Conservation (phyloP, 148 eudicot genomes). For the Rhododendron ferrugineum region DNA sequence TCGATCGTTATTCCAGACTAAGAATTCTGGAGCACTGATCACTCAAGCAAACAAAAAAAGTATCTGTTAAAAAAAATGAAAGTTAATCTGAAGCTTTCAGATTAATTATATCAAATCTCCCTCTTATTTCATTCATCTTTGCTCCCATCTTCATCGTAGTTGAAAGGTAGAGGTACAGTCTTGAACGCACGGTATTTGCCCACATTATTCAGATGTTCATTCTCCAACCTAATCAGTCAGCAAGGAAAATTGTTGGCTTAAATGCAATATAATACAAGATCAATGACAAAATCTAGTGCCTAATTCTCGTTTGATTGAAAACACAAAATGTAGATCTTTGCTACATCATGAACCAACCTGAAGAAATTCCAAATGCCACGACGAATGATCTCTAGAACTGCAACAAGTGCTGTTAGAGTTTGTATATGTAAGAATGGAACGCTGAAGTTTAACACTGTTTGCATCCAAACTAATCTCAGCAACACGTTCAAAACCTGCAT, state of each 20-base stretch:
- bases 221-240: constrained; percentile 5
- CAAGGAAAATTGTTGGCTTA: neutral
- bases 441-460: constrained; percentile 53
- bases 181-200: neutral
- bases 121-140: neutral
- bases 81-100: too few species aligned
- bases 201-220: neutral
- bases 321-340: neutral
- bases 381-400: constrained; percentile 71
- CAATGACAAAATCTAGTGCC: neutral
- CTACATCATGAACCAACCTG: constrained; percentile 45
- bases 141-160: neutral
- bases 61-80: too few species aligned
- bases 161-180: neutral
- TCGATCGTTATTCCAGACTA: too few species aligned
- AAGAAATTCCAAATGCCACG: constrained; percentile 94
- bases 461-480: constrained; percentile 81
- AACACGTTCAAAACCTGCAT: constrained; percentile 54
- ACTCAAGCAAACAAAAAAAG: too few species aligned
- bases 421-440: constrained; percentile 36
- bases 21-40: too few species aligned
- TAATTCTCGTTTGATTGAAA: neutral
- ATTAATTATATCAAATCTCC: too few species aligned
- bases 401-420: constrained; percentile 43
- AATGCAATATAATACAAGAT: neutral